phyloP scores from a whole-genome alignment of 1,284 basidiomycete species.

The Papiliotrema fonsecae region DNA sequence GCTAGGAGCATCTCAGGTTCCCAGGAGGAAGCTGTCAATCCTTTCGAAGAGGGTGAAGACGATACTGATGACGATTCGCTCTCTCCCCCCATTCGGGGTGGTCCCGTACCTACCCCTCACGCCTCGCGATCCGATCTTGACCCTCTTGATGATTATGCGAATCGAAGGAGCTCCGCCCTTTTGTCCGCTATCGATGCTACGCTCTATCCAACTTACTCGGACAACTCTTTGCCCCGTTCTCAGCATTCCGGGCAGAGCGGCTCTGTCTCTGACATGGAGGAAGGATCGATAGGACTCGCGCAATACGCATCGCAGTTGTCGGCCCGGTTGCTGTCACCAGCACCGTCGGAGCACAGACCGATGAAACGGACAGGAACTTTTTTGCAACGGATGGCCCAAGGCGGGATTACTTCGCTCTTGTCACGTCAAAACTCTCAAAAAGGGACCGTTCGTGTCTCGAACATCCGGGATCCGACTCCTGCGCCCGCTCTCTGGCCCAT shows the following conservation, averaged over 20 bases:
- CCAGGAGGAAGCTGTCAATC: conserved; percentile 9
- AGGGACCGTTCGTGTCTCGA: conserved; percentile 7
- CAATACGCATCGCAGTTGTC: conserved; percentile 6
- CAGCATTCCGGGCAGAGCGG: conserved; percentile 13
- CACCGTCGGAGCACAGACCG: conserved; percentile 17
- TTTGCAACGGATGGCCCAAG: conserved; percentile 31
- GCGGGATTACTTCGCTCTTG: conserved; percentile 22
- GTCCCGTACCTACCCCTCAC: conserved; percentile 38
- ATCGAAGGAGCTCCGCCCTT: conserved; percentile 10
- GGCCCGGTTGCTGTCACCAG: conserved; percentile 17
- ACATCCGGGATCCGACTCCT: conserved; percentile 37
- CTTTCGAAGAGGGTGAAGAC: conserved; percentile 9
- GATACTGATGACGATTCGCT: conserved; percentile 12
- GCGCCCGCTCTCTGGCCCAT: conserved; percentile 36
- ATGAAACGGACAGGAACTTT: conserved; percentile 34
- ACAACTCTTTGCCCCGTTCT: conserved; percentile 12
- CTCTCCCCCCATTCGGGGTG: conserved; percentile 20
- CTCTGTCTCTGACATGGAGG: conserved; percentile 19
- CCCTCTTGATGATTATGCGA: conserved; percentile 18
- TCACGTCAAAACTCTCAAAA: background rate
- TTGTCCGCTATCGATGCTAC: background rate
- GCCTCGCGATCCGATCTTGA: conserved; percentile 17
- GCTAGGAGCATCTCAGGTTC: conserved; percentile 13
- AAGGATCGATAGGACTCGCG: conserved; percentile 26
- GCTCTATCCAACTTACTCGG: conserved; percentile 5